A percentile compares a stretch with the other conserved stretches of the same genome.
phyloP scores from a whole-genome alignment of 805 yeast genomes.

The Saccharomyces mikatae region DNA sequence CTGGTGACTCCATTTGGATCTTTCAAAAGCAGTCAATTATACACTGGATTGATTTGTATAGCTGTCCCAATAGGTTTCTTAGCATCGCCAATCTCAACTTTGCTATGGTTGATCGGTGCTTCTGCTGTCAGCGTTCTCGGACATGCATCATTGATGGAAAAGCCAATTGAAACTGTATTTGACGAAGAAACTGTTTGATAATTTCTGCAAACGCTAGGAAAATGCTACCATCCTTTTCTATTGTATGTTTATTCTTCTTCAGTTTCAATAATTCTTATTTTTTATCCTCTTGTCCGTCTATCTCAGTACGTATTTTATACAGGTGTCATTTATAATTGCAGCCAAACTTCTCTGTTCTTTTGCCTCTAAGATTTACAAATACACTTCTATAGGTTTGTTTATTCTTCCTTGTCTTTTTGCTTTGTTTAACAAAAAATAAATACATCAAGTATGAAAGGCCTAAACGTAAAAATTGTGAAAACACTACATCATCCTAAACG shows the following conservation, averaged over 20 bases:
- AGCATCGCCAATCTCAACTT: conserved; percentile 82
- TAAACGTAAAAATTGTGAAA: too few relatives aligned
- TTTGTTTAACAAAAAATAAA: too few relatives aligned
- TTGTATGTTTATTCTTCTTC: background rate
- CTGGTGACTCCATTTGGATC: conserved; percentile 66
- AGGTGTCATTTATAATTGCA: background rate
- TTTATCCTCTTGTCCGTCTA: background rate
- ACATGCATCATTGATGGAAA: conserved; percentile 88
- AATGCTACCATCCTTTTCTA: background rate
- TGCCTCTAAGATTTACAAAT: background rate
- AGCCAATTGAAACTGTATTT: conserved; percentile 90
- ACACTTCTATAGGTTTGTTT: background rate
- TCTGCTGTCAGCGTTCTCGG: conserved; percentile 68
- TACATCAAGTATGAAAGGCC: background rate
- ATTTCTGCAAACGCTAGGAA: background rate
- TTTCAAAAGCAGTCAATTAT: conserved; percentile 69
- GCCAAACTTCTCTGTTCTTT: background rate
- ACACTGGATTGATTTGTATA: conserved; percentile 70
- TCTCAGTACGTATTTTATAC: background rate
- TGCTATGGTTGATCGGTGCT: conserved; percentile 88
- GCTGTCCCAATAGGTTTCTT: conserved; percentile 75
- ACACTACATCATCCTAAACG: too few relatives aligned
- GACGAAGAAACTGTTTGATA: conserved; percentile 55
- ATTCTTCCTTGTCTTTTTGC: background rate
- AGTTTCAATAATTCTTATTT: background rate